These are phyloP conservation scores for Magnusiomyces ingens DNA, from an alignment of 1,139 yeast species.

Conservation along the genomic window DNA sequence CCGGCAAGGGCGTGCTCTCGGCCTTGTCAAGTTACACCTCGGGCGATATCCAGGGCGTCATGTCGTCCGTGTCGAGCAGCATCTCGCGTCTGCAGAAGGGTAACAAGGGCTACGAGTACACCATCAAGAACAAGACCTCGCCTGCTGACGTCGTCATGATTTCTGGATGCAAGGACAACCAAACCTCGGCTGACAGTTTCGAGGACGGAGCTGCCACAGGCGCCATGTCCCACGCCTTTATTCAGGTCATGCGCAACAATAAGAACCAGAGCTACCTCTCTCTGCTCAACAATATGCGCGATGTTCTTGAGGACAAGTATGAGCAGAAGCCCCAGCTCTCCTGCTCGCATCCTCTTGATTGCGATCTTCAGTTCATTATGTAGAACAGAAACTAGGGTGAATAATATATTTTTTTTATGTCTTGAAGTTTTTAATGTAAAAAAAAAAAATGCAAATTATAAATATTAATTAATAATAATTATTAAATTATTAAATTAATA, in stretches of 20 bases:
- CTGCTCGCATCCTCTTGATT: slow-evolving; percentile 77
- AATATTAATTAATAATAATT: background rate
- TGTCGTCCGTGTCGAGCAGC: slow-evolving; percentile 43
- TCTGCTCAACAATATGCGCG: slow-evolving; percentile 73
- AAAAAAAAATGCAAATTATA: too few species aligned
- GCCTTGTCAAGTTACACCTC: slow-evolving; percentile 67
- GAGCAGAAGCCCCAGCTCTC: slow-evolving; percentile 87
- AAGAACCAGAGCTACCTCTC: slow-evolving; percentile 74
- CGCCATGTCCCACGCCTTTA: slow-evolving; percentile 91
- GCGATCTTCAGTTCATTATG: slow-evolving; percentile 55
- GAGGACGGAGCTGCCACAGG: slow-evolving; percentile 80
- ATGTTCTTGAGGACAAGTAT: slow-evolving; percentile 59
- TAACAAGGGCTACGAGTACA: slow-evolving; percentile 38
- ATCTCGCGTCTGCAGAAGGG: slow-evolving; percentile 42
- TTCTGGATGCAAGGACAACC: slow-evolving; percentile 89
- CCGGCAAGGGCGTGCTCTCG: slow-evolving; percentile 66
- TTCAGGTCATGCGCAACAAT: slow-evolving; percentile 56
- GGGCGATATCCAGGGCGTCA: slow-evolving; percentile 58
- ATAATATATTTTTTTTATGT: too few species aligned
- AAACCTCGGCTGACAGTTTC: slow-evolving; percentile 69
- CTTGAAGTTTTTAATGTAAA: too few species aligned
- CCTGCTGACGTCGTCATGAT: slow-evolving; percentile 84
- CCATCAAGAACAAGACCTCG: slow-evolving; percentile 58
- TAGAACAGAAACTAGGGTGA: too few species aligned
- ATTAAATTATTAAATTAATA: too few species aligned